Evolutionary conservation across 345 rosid genomes (phyloP), one percentile per base, ranked within the genome.

Genomic region (Camelina laxa): DNA sequence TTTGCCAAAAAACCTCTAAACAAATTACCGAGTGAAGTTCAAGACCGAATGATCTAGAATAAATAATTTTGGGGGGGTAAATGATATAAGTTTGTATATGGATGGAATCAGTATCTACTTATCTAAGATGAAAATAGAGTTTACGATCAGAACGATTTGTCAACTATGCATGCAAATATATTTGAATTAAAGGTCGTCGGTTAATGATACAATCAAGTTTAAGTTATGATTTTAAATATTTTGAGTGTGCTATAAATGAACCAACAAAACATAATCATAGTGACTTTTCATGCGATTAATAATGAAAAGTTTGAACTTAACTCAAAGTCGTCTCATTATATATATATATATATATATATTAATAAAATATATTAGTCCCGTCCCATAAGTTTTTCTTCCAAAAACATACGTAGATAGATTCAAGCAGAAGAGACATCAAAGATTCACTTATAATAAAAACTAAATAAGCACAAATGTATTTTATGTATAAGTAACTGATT

Each of bases 241-340:
- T 17, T 36, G 67, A 63, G 60, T 53, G 31, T 60, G 75, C 49
- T 70, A 48, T 62, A 36, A 55, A 44, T 58, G 53, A 63, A 63
- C n/a, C 33, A 19, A 55, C 56, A 9, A 63, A 63, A 70, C 75
- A 70, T 63, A 70, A 70, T 76, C 75, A 70, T 76, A 63, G 20
- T 21, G 59, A 76, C 67, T 76, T 76, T 75, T 38, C 70, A 56
- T 76, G 71, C 66, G 53, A 76, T 48, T 76, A 76, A 76, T 70
- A 17, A 76, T 76, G 6, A 76, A 63, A 63, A 63, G 67, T 64
- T 70, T 70, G 47, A 76, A 64, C 75, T 76, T 56, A 63, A 70
- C 45, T 76, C 67, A 76, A 76, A 63, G 80, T 76, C 72, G 65
- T 69, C 75, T 69, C 41, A 3, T 5, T 59, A 6, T 24, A 50